Evolutionary conservation across 345 rosid species (phyloP).

Genomic region (Corchorus olitorius): DNA sequence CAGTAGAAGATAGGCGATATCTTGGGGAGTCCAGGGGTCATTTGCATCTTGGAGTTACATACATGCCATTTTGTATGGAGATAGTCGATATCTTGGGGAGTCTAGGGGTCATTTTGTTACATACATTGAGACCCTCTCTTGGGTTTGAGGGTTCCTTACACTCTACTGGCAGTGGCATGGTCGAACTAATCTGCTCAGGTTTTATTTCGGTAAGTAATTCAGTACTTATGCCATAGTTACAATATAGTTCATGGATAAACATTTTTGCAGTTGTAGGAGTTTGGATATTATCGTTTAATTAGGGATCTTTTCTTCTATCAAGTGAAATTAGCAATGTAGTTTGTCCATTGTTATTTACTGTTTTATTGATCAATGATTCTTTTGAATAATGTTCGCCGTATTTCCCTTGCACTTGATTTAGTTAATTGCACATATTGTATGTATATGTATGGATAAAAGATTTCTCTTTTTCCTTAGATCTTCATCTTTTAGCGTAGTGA

Average conservation of each 20-base stretch:
- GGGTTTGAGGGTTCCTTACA: constrained; percentile 3
- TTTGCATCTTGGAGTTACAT: constrained; percentile 20
- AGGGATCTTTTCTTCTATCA: not conserved
- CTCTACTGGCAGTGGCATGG: not conserved
- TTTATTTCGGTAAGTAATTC: constrained; percentile 6
- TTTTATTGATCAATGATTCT: constrained; percentile 3
- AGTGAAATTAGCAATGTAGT: constrained; percentile 11
- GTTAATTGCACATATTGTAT: not conserved
- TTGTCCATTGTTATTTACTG: not conserved
- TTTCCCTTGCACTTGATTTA: not conserved
- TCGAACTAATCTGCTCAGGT: not conserved
- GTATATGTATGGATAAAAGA: not conserved
- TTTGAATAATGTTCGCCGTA: not conserved
- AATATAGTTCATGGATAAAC: not conserved
- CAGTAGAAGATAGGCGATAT: constrained; percentile 4
- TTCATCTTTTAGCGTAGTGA: not conserved
- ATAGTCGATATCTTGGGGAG: constrained; percentile 17
- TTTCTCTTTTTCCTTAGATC: not conserved
- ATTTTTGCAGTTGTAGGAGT: not conserved
- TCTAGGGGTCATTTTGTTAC: constrained; percentile 15
- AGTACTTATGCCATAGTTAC: not conserved
- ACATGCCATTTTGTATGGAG: constrained; percentile 1
- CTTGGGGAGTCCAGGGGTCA: constrained; percentile 22
- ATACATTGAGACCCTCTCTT: constrained; percentile 21
- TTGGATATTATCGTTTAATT: not conserved